Conservation (phyloP, 208 protist genomes). For the Naegleria lovaniensis region DNA sequence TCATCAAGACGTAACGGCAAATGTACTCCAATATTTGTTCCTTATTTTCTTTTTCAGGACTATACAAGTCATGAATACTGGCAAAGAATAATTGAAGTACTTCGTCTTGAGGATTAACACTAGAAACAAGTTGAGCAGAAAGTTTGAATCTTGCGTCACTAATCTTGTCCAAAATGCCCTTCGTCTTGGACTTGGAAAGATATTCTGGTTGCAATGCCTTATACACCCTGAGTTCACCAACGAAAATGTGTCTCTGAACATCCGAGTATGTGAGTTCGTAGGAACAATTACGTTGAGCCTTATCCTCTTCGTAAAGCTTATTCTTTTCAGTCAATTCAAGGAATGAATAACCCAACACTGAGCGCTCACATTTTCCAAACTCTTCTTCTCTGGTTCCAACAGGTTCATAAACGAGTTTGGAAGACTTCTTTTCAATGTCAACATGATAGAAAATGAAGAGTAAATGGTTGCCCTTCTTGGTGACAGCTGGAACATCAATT, state of each 20-base stretch:
- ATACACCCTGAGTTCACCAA: background rate
- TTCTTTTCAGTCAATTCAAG: background rate
- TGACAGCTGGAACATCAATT: background rate
- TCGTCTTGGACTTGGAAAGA: background rate
- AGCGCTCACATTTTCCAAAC: background rate
- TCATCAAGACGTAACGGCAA: background rate
- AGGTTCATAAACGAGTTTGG: background rate
- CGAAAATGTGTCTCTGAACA: background rate
- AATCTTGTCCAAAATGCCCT: background rate
- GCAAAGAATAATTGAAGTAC: background rate
- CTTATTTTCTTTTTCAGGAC: background rate
- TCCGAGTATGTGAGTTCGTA: background rate
- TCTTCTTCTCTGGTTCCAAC: background rate
- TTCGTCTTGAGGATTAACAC: background rate
- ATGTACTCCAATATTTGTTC: background rate
- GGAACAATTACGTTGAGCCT: background rate
- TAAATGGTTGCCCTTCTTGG: background rate
- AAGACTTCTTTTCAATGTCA: background rate
- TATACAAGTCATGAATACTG: background rate
- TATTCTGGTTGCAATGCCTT: background rate
- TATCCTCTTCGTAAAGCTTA: background rate
- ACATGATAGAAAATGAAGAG: conserved; percentile 28
- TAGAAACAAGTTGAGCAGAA: background rate
- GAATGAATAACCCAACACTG: background rate
- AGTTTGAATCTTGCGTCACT: conserved; percentile 7